Base-by-base conservation (phyloP, 441 rosid species). In the Erodium trifolium region DNA sequence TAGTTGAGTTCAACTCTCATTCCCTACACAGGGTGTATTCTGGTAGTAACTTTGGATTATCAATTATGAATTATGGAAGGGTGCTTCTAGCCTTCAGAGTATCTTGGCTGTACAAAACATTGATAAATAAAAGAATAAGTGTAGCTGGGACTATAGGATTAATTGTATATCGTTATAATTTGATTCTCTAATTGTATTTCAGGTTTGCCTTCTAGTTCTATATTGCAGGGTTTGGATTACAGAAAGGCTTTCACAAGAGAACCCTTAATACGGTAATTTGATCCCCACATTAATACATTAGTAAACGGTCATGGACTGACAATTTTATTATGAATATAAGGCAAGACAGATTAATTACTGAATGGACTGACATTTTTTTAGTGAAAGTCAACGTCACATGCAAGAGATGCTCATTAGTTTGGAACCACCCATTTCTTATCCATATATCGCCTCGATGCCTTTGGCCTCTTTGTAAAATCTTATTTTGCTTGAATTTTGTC, bases 181-280 rank as follows among this genome's bases (percentile, higher is more conserved):
- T 65, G 35, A 51, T 70, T 67, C 63, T 68, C 23, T 53, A 65
- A 65, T 55, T 75, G 63, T 68, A 31, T 16, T 78, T 81, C 82
- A 84, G 88, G 69, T 35, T 75, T 68, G 65, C 71, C 78, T 71
- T 63, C 37, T 66, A 27, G 68, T 69, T 75, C 84, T 34, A 60
- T 62, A 62, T 72, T 73, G 34, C 66, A 34, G 16, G 70, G 76
- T 70, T 60, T 76, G 47, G 57, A 51, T 66, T 43, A 57, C 62
- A 59, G 39, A 43, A 63, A 68, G 63, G 62, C 65, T 68, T 64
- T 74, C 69, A 68, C 66, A 3, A 74, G 63, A 65, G 83, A 73
- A 29, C 70, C 73, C 65, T 67, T 68, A 43, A 71, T 71, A 68
- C 67, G 85, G 91, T 84, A 76, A 62, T 29, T 77, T 70, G 49